A percentile compares a stretch with the other conserved stretches of the same genome.
phyloP scores from a whole-genome alignment of 148 eudicot genomes.

The Chenopodium quinoa region DNA sequence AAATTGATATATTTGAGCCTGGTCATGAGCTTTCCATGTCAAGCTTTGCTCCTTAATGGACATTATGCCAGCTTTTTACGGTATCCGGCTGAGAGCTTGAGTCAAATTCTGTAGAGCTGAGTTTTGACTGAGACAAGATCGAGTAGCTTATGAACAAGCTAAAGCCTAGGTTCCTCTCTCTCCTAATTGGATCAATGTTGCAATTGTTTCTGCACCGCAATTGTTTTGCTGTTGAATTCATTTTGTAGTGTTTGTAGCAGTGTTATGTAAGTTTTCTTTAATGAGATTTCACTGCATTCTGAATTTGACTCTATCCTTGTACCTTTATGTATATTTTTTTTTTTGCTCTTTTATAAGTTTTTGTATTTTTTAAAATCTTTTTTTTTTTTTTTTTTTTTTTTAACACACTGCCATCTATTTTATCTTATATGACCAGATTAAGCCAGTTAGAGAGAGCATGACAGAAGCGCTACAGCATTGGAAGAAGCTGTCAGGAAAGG shows the following conservation, averaged over 20 bases:
- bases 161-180: not conserved
- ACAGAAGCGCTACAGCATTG: slow-evolving; percentile 84
- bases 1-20: not conserved
- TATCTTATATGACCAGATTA: slow-evolving; percentile 49
- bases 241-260: not conserved
- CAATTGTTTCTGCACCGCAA: not conserved
- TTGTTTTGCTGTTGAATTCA: not conserved
- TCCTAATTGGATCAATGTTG: not conserved
- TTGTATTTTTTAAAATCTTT: not conserved
- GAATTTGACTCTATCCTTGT: not conserved
- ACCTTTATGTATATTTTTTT: not conserved
- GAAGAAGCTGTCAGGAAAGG: slow-evolving; percentile 77
- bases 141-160: not conserved
- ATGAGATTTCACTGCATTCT: not conserved
- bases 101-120: not conserved
- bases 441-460: slow-evolving; percentile 96
- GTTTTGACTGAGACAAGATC: not conserved
- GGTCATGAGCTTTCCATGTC: not conserved
- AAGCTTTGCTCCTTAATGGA: not conserved
- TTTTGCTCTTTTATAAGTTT: too few species aligned
- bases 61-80: not conserved
- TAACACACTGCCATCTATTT: not conserved
- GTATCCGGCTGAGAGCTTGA: not conserved
- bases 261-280: not conserved
- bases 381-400: not conserved